These are phyloP conservation scores for Diutina mesorugosa DNA, from an alignment of 1,139 yeast genomes.

Conservation along the genomic window DNA sequence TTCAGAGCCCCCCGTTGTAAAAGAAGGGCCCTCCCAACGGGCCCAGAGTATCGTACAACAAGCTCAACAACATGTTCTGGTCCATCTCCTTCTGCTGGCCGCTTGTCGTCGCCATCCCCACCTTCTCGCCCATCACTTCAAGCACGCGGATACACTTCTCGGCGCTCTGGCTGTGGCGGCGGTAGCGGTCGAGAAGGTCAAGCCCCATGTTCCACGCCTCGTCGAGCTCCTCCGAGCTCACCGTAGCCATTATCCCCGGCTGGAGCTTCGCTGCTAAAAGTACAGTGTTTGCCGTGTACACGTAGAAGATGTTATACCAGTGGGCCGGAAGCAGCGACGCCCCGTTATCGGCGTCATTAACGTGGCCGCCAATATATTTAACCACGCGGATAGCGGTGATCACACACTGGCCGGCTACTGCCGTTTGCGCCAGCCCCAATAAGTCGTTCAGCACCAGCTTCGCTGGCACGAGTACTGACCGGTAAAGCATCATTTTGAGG, in stretches of 20 bases:
- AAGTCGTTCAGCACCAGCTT: background rate
- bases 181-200: background rate
- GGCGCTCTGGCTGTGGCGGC: background rate
- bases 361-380: background rate
- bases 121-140: background rate
- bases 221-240: background rate
- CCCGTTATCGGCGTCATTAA: background rate
- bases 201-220: background rate
- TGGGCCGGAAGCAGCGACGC: background rate
- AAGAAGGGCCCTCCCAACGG: background rate
- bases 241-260: background rate
- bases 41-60: background rate
- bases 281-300: background rate
- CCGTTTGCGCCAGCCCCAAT: background rate
- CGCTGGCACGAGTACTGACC: background rate
- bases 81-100: background rate
- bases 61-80: background rate
- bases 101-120: background rate
- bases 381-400: background rate
- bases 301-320: constrained; percentile 1
- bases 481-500: background rate
- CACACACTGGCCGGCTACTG: background rate
- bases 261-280: background rate
- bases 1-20: background rate
- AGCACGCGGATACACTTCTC: background rate